phyloP scores from a whole-genome alignment of 345 rosid genomes.

The Balakata baccata region DNA sequence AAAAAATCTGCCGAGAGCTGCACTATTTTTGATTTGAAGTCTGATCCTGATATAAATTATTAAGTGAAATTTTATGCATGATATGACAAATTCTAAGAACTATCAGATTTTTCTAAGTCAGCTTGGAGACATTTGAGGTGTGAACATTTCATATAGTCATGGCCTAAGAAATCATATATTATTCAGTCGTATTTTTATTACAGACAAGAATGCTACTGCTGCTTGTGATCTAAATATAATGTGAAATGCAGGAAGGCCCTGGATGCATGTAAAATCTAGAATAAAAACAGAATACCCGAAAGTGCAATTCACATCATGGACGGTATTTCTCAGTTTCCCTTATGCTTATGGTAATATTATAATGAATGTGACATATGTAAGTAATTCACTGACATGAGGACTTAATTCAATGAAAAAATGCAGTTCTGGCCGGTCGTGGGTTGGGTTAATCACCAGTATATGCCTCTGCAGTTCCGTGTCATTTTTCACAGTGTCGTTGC shows the following conservation, averaged over 20 bases:
- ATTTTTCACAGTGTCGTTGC: conserved; percentile 69
- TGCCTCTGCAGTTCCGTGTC: conserved; percentile 83
- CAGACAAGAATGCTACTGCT: not conserved
- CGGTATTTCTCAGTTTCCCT: conserved; percentile 40
- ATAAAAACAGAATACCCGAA: conserved; percentile 72
- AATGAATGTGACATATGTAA: not conserved
- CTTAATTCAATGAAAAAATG: conserved; percentile 16
- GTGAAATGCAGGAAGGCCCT: conserved; percentile 69
- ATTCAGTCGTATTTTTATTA: not conserved
- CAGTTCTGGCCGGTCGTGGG: conserved; percentile 93
- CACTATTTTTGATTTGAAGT: too few relatives aligned
- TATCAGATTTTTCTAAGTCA: not conserved
- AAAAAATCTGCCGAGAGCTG: too few relatives aligned
- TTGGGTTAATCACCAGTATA: conserved; percentile 82
- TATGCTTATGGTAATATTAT: not conserved
- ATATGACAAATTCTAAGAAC: not conserved
- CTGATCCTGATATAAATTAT: too few relatives aligned
- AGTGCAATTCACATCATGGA: conserved; percentile 78
- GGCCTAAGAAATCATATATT: not conserved
- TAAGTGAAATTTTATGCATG: too few relatives aligned
- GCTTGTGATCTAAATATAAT: conserved; percentile 12
- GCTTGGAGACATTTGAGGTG: conserved; percentile 3
- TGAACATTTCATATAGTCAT: not conserved
- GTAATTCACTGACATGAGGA: not conserved
- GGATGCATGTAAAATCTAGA: conserved; percentile 68